Base-by-base conservation (phyloP, 2,329 filamentous ascomycete genomes). In the Thielaviopsis ethacetica region DNA sequence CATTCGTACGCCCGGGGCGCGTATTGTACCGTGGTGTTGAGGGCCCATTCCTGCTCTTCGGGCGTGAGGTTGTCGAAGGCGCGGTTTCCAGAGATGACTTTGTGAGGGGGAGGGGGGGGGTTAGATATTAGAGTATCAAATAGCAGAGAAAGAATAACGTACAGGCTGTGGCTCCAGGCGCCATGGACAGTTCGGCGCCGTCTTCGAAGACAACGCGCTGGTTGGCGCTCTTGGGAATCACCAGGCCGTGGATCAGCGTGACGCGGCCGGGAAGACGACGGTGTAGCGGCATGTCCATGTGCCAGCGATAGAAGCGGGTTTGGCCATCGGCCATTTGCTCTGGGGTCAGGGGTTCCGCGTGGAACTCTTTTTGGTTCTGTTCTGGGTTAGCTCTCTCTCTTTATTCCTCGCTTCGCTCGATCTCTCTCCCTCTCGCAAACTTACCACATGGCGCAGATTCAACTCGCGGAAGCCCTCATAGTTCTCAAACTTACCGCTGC, bases 331-430 rank as follows among this genome's bases (percentile, higher is more conserved):
- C 59, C 56, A 61, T 54, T 50, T 61, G 38, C 6, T 58, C 59
- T 21, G 15, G 27, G 27, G 59, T 55, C 12, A 61, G 59, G 22
- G 59, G 59, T 12, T 56, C 22, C 30, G 44, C 30, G n/a, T 61
- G 59, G 30, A 61, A 61, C 17, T 61, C 59, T 38, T 58, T 58
- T 58, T 61, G 59, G 53, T 58, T 61, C 59, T 61, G 30, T 13
- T 1, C n/a, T 26, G 2, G 38, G 12, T n/a, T 57, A 22, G 21
- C 5, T 1, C 5, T 27, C 21, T 9, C 15, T 13, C 17, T 53
- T 9, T 53, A 2, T 34, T 9, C 10, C 30, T 34, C n/a, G n/a
- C n/a, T n/a, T n/a, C n/a, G n/a, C n/a, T n/a, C n/a, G n/a, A n/a
- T n/a, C 7, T 34, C 7, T 34, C 30, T 34, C 7, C 10, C 7